These are phyloP conservation scores for Ogataea minuta DNA, from an alignment of 805 yeast genomes.

Conservation along the genomic window DNA sequence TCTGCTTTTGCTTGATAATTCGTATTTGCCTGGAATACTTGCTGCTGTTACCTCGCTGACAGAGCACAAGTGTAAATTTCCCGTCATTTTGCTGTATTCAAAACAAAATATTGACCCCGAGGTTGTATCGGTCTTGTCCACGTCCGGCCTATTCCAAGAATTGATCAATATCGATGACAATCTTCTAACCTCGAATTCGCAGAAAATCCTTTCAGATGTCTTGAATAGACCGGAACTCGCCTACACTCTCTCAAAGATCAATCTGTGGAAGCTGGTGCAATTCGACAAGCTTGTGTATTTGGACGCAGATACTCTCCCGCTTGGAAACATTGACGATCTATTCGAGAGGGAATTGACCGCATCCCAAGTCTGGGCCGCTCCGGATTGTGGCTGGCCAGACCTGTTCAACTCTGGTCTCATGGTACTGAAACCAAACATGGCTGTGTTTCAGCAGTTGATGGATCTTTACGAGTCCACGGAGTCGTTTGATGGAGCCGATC, in stretches of 20 bases:
- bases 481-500: conserved; percentile 87
- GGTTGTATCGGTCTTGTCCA: conserved; percentile 11
- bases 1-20: conserved; percentile 34
- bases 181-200: conserved; percentile 22
- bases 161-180: conserved; percentile 25
- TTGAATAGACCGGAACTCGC: conserved; percentile 32
- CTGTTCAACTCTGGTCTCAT: conserved; percentile 81
- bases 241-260: conserved; percentile 51
- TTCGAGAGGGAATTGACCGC: conserved; percentile 26
- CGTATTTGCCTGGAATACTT: conserved; percentile 39
- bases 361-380: conserved; percentile 49
- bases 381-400: conserved; percentile 93
- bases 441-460: conserved; percentile 42
- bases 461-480: conserved; percentile 26
- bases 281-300: conserved; percentile 54
- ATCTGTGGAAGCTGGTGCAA: conserved; percentile 46
- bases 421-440: conserved; percentile 50
- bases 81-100: conserved; percentile 27
- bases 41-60: conserved; percentile 31
- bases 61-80: conserved; percentile 17
- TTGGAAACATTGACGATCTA: conserved; percentile 35
- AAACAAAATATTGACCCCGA: conserved; percentile 14
- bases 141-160: conserved; percentile 19
- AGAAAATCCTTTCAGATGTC: conserved; percentile 18
- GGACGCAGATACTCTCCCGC: conserved; percentile 55